These are phyloP conservation scores for Canariomyces notabilis DNA, from an alignment of 2,329 filamentous ascomycete species.

Conservation along the genomic window DNA sequence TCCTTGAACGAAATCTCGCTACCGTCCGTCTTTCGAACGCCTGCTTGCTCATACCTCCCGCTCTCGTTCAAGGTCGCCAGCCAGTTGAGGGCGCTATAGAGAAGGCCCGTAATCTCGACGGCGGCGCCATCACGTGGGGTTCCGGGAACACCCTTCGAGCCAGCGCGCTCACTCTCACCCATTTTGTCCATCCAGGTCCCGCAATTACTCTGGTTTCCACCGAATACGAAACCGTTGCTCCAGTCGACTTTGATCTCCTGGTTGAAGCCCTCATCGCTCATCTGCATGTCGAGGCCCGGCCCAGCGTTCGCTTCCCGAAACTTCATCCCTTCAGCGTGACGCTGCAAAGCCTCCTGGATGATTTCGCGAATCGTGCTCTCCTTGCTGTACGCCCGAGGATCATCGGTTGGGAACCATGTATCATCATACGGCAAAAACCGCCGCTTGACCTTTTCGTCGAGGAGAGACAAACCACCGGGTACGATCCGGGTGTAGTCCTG, in stretches of 20 bases:
- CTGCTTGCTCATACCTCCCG: conserved; percentile 66
- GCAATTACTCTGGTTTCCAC: conserved; percentile 90
- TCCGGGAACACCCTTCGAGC: conserved; percentile 87
- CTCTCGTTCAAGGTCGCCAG: conserved; percentile 60
- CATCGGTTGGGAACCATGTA: conserved; percentile 81
- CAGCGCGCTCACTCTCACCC: conserved; percentile 91
- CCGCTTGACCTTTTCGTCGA: conserved; percentile 72
- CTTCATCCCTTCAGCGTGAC: conserved; percentile 83
- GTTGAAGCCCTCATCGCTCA: conserved; percentile 88
- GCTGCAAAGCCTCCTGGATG: conserved; percentile 87
- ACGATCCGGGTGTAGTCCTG: conserved; percentile 85
- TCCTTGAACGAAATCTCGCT: conserved; percentile 61
- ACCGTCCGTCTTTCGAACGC: conserved; percentile 63
- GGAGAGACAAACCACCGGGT: conserved; percentile 67
- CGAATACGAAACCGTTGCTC: conserved; percentile 85
- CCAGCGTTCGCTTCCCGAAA: conserved; percentile 96
- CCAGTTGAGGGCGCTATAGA: conserved; percentile 88
- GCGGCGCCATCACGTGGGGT: conserved; percentile 96
- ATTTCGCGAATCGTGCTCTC: conserved; percentile 81
- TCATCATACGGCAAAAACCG: conserved; percentile 95
- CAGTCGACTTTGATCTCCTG: conserved; percentile 89
- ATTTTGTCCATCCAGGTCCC: conserved; percentile 99
- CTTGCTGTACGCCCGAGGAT: conserved; percentile 77
- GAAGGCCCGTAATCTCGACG: conserved; percentile 87
- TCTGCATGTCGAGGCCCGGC: conserved; percentile 80